Base-by-base conservation (phyloP, 73 alveolate species). In the Effrenium voratum region DNA sequence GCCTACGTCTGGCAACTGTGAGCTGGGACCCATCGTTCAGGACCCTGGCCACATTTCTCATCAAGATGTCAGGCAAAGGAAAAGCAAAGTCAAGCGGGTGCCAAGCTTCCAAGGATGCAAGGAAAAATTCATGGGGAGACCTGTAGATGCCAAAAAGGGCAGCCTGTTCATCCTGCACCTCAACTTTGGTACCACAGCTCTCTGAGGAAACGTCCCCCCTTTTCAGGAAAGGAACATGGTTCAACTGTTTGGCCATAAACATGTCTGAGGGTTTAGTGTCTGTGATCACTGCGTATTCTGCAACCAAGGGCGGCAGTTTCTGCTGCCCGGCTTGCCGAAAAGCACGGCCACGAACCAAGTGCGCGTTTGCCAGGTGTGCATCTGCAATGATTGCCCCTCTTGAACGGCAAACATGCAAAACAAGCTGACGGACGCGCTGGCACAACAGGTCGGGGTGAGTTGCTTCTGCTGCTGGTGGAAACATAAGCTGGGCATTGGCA, bases 221-320 rank as follows among this genome's bases (percentile, higher is more conserved):
- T 86, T 86, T 60, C 94, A 41, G 68, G 47, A 24, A 16, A 32
- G 43, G 70, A 5, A 60, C 34, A 36, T n/a, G 8, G 32, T 6
- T 47, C 10, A 41, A 15, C 30, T 8, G 70, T 49, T 28, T 45
- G 41, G 12, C 12, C 38, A 13, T 19, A 32, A 10, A 22, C 30
- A 2, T 0, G 24, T 1, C 59, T 12, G 60, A 5, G 0, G 94
- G 94, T 2, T 2, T 2, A 15, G 66, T 2, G 34, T 40, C 47
- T 2, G 82, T 36, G 26, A 86, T 16, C 68, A 59, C 19, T n/a
- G 32, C 16, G 34, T 86, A 86, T 32, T 86, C 94, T 0, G 94
- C 59, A 3, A 86, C 34, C 1, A 86, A 66, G 1, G 94, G 94
- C 1, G 94, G 94, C 68, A 59, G 45, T 16, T 22, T 43, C 80